A percentile compares a stretch with the other conserved stretches of the same genome.
These are phyloP conservation scores for Ustilago crameri DNA, from an alignment of 1,284 basidiomycete species.

Conservation along the genomic window DNA sequence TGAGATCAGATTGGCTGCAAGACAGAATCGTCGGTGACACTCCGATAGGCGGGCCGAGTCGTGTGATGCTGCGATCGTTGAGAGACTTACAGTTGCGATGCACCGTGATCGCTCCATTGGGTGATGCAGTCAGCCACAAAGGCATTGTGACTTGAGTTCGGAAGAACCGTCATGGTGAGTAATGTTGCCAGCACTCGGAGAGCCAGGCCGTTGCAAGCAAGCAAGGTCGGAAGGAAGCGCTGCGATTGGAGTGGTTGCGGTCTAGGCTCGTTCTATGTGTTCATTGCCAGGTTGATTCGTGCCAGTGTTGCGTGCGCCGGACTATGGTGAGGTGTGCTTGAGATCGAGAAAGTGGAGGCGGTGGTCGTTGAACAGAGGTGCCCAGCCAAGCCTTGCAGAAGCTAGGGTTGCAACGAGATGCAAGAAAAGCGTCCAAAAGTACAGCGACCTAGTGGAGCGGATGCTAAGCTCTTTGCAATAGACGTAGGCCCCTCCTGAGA, in stretches of 20 bases:
- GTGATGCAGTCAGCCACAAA: conserved; percentile 21
- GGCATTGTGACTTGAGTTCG: conserved; percentile 8
- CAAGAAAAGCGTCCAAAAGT: too few species aligned
- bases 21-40: neutral
- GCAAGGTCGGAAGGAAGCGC: neutral
- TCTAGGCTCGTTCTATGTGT: neutral
- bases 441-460: too few species aligned
- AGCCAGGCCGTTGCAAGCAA: too few species aligned
- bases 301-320: too few species aligned
- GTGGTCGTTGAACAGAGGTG: too few species aligned
- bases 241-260: neutral
- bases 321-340: too few species aligned
- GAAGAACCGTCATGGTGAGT: conserved; percentile 10
- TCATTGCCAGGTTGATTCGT: too few species aligned
- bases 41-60: neutral
- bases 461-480: too few species aligned
- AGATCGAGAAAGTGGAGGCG: too few species aligned
- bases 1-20: neutral
- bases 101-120: conserved; percentile 20
- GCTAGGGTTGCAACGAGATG: too few species aligned
- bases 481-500: too few species aligned
- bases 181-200: neutral
- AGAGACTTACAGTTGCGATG: conserved; percentile 39
- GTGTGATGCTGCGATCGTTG: neutral
- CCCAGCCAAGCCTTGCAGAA: too few species aligned